phyloP scores from a whole-genome alignment of 1,139 yeast genomes.

The Saccharomyces uvarum region DNA sequence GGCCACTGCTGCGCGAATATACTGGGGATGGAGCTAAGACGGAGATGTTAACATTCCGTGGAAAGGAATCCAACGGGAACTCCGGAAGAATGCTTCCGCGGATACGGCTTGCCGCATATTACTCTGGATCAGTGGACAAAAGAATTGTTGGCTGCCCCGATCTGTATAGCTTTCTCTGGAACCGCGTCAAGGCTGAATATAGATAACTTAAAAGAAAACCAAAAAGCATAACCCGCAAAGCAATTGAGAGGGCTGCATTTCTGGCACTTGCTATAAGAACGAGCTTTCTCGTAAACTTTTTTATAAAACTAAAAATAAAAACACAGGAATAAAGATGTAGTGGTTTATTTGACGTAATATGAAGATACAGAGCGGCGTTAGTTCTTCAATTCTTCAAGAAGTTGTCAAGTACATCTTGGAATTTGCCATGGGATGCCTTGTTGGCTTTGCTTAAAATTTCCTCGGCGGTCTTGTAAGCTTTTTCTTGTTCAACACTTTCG shows the following conservation, averaged over 20 bases:
- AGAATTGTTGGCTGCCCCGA: neutral
- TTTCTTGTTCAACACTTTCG: slow-evolving; percentile 59
- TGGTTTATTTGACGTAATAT: neutral
- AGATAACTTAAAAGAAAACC: neutral
- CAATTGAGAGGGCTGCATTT: neutral
- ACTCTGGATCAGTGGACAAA: neutral
- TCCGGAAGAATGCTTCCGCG: neutral
- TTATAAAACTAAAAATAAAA: neutral
- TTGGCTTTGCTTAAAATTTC: slow-evolving; percentile 54
- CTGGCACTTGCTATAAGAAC: neutral
- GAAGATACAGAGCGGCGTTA: neutral
- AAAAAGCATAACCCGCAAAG: neutral
- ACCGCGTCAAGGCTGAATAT: neutral
- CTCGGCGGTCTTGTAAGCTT: slow-evolving; percentile 61
- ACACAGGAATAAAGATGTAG: neutral
- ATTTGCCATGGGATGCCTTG: slow-evolving; percentile 69
- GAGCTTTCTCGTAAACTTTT: neutral
- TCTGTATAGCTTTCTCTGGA: neutral
- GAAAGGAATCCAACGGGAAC: neutral
- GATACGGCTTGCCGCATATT: neutral
- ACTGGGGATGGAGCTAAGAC: neutral
- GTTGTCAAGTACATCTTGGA: slow-evolving; percentile 46
- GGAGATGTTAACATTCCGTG: neutral
- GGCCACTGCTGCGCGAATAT: neutral
- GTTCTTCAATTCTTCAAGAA: slow-evolving; percentile 17